Evolutionary conservation across 2,329 filamentous ascomycete species (phyloP).

Genomic region (Coniochaeta sp.): DNA sequence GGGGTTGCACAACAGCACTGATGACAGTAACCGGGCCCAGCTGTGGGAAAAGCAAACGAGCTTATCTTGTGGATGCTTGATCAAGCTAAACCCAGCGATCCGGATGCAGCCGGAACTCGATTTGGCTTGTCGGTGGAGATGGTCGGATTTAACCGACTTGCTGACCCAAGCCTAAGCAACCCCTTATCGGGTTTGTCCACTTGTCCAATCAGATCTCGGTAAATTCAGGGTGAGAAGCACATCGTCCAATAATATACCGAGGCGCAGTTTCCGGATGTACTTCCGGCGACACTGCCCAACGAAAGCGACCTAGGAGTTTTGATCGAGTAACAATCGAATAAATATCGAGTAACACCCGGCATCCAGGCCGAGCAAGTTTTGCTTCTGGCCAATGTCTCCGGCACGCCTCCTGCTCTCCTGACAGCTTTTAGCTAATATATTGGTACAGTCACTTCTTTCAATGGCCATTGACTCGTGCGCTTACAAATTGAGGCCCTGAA

Average conservation of each 20-base stretch:
- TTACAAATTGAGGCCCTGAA: too few relatives aligned
- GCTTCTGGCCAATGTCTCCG: too few relatives aligned
- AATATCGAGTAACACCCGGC: slow-evolving; percentile 16
- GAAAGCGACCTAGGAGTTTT: slow-evolving; percentile 29
- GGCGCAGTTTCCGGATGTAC: too few relatives aligned
- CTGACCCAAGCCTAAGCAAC: too few relatives aligned
- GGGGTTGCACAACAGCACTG: background rate
- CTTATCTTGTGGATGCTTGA: background rate
- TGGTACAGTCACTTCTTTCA: too few relatives aligned
- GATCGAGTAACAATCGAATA: slow-evolving; percentile 41
- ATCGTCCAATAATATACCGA: too few relatives aligned
- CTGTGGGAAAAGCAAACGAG: background rate
- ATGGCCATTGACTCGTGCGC: too few relatives aligned
- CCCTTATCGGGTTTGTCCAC: too few relatives aligned
- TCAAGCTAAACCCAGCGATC: background rate
- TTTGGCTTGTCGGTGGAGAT: background rate
- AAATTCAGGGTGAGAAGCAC: too few relatives aligned
- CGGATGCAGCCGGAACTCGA: background rate
- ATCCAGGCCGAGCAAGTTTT: background rate
- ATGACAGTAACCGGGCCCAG: background rate
- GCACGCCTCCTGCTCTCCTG: too few relatives aligned
- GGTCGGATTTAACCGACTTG: background rate
- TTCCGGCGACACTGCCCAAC: too few relatives aligned
- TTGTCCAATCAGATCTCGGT: background rate
- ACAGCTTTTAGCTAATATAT: too few relatives aligned